phyloP scores from a whole-genome alignment of 805 yeast species.

The Ogataea siamensis region DNA sequence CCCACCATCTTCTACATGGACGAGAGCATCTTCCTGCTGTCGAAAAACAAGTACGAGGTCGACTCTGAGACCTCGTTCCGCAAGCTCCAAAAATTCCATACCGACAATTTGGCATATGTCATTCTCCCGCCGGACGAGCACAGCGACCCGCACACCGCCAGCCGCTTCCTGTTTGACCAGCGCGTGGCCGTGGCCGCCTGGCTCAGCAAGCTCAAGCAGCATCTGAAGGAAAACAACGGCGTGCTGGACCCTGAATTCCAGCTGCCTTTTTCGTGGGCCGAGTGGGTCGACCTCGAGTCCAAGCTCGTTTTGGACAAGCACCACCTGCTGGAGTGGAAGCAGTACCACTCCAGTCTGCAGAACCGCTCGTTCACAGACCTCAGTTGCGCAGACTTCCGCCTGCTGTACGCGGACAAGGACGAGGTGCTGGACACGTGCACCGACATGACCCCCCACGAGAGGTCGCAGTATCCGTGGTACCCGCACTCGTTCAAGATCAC shows the following conservation, averaged over 20 bases:
- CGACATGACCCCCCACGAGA: slow-evolving; percentile 16
- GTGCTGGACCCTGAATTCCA: slow-evolving; percentile 23
- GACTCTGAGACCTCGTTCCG: slow-evolving; percentile 15
- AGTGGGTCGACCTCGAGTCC: slow-evolving; percentile 29
- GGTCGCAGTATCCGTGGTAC: slow-evolving; percentile 10
- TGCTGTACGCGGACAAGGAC: slow-evolving; percentile 12
- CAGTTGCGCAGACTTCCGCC: slow-evolving; percentile 22
- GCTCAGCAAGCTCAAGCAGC: slow-evolving; percentile 20
- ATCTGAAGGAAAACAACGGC: slow-evolving; percentile 20
- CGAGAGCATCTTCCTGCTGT: slow-evolving; percentile 11
- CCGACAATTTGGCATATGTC: slow-evolving; percentile 42
- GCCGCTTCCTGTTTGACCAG: slow-evolving; percentile 28
- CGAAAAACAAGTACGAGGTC: slow-evolving; percentile 12
- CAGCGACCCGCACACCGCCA: slow-evolving; percentile 1
- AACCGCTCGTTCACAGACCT: slow-evolving; percentile 10
- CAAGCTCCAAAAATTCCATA: slow-evolving; percentile 15
- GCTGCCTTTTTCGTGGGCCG: slow-evolving; percentile 36
- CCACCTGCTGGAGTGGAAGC: slow-evolving; percentile 12
- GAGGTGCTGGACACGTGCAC: slow-evolving; percentile 9
- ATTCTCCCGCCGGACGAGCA: slow-evolving; percentile 55
- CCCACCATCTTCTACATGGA: slow-evolving; percentile 22
- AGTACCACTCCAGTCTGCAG: slow-evolving; percentile 7
- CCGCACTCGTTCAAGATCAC: slow-evolving; percentile 24
- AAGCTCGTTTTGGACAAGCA: slow-evolving; percentile 18
- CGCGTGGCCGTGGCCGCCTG: slow-evolving; percentile 34